A percentile compares a stretch with the other conserved stretches of the same genome.
These are phyloP conservation scores for Heterobasidion occidentale DNA, from an alignment of 1,284 basidiomycete genomes.

Conservation along the genomic window DNA sequence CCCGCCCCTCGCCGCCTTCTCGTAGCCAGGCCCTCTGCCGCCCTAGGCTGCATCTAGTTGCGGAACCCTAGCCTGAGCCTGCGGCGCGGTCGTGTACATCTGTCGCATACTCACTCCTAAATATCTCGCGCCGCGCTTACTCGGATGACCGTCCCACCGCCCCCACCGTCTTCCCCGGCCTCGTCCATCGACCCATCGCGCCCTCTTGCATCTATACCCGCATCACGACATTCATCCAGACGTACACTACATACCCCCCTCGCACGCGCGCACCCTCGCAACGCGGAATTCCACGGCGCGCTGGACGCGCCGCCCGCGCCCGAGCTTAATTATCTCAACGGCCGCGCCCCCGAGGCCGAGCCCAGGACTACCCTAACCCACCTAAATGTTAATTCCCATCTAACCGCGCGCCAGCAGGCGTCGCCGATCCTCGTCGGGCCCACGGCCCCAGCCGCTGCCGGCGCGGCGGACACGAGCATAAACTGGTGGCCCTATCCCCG, in stretches of 20 bases:
- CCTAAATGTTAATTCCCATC: background rate
- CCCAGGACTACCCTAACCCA: background rate
- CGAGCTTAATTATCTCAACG: too few species aligned
- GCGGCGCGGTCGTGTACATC: background rate
- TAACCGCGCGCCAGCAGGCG: background rate
- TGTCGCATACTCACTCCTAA: background rate
- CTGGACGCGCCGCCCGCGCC: background rate
- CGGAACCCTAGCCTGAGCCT: background rate
- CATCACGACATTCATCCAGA: background rate
- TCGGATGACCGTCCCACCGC: too few species aligned
- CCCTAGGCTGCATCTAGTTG: too few species aligned
- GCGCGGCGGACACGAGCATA: conserved; percentile 10
- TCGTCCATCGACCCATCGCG: background rate
- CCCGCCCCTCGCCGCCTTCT: conserved; percentile 9
- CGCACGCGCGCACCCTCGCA: background rate
- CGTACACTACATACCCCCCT: background rate
- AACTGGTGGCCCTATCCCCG: conserved; percentile 25
- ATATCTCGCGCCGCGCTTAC: background rate
- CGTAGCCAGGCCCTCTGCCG: background rate
- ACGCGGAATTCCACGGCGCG: background rate
- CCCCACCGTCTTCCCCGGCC: too few species aligned
- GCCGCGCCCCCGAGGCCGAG: too few species aligned
- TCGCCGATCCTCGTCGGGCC: background rate
- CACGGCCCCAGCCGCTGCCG: background rate
- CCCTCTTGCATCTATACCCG: background rate